These are phyloP conservation scores for Candida coleopterorum DNA, from an alignment of 805 yeast species.

Conservation along the genomic window DNA sequence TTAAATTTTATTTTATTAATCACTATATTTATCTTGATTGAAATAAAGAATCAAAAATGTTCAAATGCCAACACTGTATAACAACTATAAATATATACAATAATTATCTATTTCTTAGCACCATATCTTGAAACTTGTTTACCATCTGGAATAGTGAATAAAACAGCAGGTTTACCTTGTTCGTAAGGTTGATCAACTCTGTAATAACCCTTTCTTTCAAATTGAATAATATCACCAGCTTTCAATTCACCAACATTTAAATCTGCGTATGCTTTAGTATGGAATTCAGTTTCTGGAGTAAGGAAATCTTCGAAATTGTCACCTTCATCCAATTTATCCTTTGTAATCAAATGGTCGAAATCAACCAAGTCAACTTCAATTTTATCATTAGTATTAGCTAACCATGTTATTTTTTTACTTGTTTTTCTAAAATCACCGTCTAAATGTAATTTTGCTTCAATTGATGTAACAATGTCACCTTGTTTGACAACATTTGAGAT, in stretches of 20 bases:
- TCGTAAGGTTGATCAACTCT: conserved; percentile 62
- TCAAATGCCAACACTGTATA: no score
- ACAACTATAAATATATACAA: neutral
- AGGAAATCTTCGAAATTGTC: conserved; percentile 90
- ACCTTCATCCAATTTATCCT: conserved; percentile 91
- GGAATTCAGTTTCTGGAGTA: conserved; percentile 85
- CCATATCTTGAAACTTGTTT: conserved; percentile 44
- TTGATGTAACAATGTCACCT: conserved; percentile 51
- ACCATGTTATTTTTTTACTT: conserved; percentile 91
- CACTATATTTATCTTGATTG: no score
- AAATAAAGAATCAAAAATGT: no score
- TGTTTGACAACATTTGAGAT: conserved; percentile 64
- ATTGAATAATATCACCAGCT: conserved; percentile 86
- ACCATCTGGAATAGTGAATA: conserved; percentile 96
- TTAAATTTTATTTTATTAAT: no score
- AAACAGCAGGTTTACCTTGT: conserved; percentile 62
- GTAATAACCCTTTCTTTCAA: conserved; percentile 96
- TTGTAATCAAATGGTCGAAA: conserved; percentile 91
- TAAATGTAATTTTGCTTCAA: conserved; percentile 77
- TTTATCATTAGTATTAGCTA: conserved; percentile 73
- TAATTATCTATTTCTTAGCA: conserved; percentile 30
- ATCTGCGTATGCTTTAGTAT: conserved; percentile 73
- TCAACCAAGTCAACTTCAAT: conserved; percentile 77
- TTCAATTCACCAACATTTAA: conserved; percentile 69
- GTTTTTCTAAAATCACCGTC: conserved; percentile 98